Evolutionary conservation across 2,329 filamentous ascomycete genomes (phyloP).

Genomic region (Rhinocladiella similis): DNA sequence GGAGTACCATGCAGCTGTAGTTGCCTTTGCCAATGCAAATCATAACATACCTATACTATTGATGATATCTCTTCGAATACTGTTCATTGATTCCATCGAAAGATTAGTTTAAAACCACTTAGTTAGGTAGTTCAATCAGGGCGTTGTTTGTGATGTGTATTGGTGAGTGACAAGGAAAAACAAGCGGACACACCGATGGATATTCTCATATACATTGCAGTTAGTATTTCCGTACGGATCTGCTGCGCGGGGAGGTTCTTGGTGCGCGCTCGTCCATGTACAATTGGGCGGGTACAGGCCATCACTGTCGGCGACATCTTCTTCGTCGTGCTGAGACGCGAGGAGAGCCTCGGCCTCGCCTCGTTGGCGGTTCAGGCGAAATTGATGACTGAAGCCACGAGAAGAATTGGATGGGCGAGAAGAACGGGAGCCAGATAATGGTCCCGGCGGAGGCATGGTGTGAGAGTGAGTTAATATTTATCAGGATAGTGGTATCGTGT

Average conservation of each 20-base stretch:
- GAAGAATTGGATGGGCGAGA: background rate
- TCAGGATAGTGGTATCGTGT: too few species aligned
- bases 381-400: slow-evolving; percentile 8
- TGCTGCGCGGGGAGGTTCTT: slow-evolving; percentile 18
- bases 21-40: background rate
- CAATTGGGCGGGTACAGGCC: slow-evolving; percentile 30
- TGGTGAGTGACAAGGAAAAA: background rate
- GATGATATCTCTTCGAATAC: slow-evolving; percentile 34
- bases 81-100: background rate
- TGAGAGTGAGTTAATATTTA: too few species aligned
- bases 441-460: background rate
- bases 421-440: background rate
- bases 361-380: slow-evolving; percentile 18
- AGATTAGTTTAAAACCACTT: too few species aligned
- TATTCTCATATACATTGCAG: slow-evolving; percentile 29
- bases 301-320: slow-evolving; percentile 28
- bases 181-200: slow-evolving; percentile 21
- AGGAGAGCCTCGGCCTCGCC: slow-evolving; percentile 20
- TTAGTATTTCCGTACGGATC: slow-evolving; percentile 24
- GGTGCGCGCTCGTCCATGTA: slow-evolving; percentile 26
- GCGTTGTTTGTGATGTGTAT: background rate
- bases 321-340: slow-evolving; percentile 26
- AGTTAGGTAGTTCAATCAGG: too few species aligned
- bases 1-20: too few species aligned
- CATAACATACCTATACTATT: slow-evolving; percentile 31